These are phyloP conservation scores for Clavulina sp. DNA, from an alignment of 768 basidiomycete genomes.

Conservation along the genomic window DNA sequence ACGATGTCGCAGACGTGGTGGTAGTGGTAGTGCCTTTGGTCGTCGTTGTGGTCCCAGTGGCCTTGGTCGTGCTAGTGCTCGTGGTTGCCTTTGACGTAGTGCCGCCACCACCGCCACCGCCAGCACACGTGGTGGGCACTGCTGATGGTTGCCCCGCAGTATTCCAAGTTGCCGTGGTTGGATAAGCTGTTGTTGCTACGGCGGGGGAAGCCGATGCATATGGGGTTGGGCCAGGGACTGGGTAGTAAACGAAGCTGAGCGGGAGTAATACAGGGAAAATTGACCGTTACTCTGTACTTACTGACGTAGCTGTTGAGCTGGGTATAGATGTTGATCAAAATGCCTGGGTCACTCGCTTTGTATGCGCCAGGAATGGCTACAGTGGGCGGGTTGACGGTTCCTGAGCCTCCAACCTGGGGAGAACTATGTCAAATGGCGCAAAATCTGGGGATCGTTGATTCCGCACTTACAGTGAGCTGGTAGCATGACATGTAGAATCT, in stretches of 20 bases:
- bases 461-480: slow-evolving; percentile 20
- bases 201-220: slow-evolving; percentile 22
- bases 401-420: too few relatives aligned
- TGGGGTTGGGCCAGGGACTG: slow-evolving; percentile 30
- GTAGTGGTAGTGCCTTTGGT: background rate
- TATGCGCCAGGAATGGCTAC: slow-evolving; percentile 35
- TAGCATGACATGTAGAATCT: slow-evolving; percentile 30
- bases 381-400: slow-evolving; percentile 24
- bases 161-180: too few relatives aligned
- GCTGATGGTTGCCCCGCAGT: too few relatives aligned
- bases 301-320: slow-evolving; percentile 21
- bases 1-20: background rate
- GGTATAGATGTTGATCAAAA: slow-evolving; percentile 30
- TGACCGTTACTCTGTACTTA: too few relatives aligned
- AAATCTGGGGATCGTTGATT: background rate
- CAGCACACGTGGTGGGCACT: too few relatives aligned
- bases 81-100: slow-evolving; percentile 1
- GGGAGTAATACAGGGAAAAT: too few relatives aligned
- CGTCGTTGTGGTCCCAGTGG: slow-evolving; percentile 4
- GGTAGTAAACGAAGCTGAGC: too few relatives aligned
- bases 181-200: too few relatives aligned
- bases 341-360: slow-evolving; percentile 24
- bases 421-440: too few relatives aligned
- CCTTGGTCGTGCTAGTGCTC: slow-evolving; percentile 1
- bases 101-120: background rate